These are phyloP conservation scores for Amanita muscaria DNA, from an alignment of 768 basidiomycete species.

Conservation along the genomic window DNA sequence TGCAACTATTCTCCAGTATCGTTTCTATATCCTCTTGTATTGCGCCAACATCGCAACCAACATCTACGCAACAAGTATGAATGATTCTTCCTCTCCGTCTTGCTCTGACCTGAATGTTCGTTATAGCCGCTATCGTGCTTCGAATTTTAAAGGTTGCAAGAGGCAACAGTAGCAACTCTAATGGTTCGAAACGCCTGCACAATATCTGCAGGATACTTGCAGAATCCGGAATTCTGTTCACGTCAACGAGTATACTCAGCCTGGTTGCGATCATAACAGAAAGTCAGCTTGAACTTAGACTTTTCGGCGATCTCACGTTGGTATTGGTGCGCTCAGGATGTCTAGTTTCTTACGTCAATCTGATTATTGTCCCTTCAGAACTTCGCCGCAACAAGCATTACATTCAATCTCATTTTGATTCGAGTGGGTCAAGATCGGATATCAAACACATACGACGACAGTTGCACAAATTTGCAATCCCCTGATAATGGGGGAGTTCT, in stretches of 20 bases:
- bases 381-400: background rate
- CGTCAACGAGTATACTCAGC: background rate
- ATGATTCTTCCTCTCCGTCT: background rate
- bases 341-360: background rate
- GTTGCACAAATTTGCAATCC: too few species aligned
- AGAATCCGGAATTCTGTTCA: background rate
- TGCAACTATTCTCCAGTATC: background rate
- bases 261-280: background rate
- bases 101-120: background rate
- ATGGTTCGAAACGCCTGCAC: background rate
- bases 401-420: conserved; percentile 1
- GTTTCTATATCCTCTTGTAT: background rate
- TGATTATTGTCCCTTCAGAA: background rate
- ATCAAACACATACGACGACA: background rate
- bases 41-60: background rate
- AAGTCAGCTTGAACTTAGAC: background rate
- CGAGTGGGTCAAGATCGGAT: background rate
- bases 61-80: conserved; percentile 3
- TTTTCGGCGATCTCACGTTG: too few species aligned
- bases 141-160: background rate
- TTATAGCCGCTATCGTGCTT: background rate
- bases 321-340: background rate
- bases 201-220: background rate
- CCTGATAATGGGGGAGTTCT: too few species aligned
- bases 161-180: background rate